Evolutionary conservation across 2,329 filamentous ascomycete genomes (phyloP), one percentile per base, ranked within the genome.

Genomic region (Fusarium citri): DNA sequence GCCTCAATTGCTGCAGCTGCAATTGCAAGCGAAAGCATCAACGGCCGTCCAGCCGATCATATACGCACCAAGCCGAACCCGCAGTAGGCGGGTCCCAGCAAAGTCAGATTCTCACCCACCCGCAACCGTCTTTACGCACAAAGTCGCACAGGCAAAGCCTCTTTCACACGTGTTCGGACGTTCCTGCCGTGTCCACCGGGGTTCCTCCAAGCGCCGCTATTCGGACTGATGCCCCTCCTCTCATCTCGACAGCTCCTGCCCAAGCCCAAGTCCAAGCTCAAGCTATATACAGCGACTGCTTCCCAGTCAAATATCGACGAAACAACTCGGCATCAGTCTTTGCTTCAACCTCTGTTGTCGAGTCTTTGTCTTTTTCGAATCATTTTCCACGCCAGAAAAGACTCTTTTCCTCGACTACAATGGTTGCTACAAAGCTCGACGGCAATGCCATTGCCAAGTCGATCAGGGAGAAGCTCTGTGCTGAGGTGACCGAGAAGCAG

Each of bases 401-500:
- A 70, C 66, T 69, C 62, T 86, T 85, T 74, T 81, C 82, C 43
- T 82, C 82, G 73, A 89, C 87, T 82, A 85, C 83, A 78, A 98
- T 98, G 94, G 89, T 89, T 74, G 95, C 94, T 73, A 89, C 87
- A 76, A 97, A 94, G 86, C 96, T 99, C 77, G 96, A 99, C 84
- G 96, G 96, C 85, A 97, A 91, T 59, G 94, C 93, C 79, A 94
- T 98, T 84, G 96, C 96, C 74, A 97, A 95, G 85, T 88, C 85
- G 79, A 97, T 98, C 79, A 91, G 96, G 67, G 93, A 94, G 84
- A 87, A 87, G 67, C 87, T 99, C 76, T 91, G 91, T 76, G 84
- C 84, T 48, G 91, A 98, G 81, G 97, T 99, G 81, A 87, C 89
- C 73, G 86, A 92, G 79, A 92, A 90, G 79, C 95, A 98, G 82